Base-by-base conservation (phyloP, 1,284 basidiomycete species). In the Cryptococcus hybrid region DNA sequence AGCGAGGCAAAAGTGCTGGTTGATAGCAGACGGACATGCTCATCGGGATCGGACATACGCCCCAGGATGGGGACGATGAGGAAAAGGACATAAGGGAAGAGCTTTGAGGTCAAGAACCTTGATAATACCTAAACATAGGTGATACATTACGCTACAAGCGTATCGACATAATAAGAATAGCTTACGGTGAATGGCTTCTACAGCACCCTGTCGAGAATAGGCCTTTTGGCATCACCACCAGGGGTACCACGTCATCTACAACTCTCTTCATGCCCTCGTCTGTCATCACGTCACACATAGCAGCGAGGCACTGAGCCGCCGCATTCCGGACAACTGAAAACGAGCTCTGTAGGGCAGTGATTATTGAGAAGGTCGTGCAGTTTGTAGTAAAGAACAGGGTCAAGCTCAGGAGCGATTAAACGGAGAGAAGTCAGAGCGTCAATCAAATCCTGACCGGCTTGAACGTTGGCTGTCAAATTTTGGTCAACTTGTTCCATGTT, bases 1-100 rank as follows among this genome's bases (percentile, higher is more conserved):
- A 99, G 81, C 2, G 92, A 89, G 0, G 96, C 96, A 74, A 99
- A 99, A 0, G 94, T 96, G 70, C 93, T 93, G 7, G 96, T 98
- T 0, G 96, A 89, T 5, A 92, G 86, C 42, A 95, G 85, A 18
- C 96, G 88, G 49, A 96, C 88, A 60, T 90, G 87, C 63, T 95
- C 92, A 70, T 99, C 88, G 3, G 86, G 75, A 76, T 99, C 96
- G 64, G 92, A 97, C 96, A 99, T 99, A 39, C 96, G 85, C 7
- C 96, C 96, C 7, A 99, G 86, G 3, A 98, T 85, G 0, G 96
- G 96, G 0, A 99, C 94, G 51, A 99, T 86, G 75, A 99, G 83
- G 80, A 99, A 99, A 63, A 99, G 89, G 24, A 99, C 90, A 74
- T 99, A 99, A 5, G 96, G 96, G 95, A 49, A 99, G 80, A 13